Percentiles rank a stretch among this genome's conserved stretches.
These are phyloP conservation scores for Nephelium lappaceum DNA, from an alignment of 345 rosid species.

Conservation along the genomic window DNA sequence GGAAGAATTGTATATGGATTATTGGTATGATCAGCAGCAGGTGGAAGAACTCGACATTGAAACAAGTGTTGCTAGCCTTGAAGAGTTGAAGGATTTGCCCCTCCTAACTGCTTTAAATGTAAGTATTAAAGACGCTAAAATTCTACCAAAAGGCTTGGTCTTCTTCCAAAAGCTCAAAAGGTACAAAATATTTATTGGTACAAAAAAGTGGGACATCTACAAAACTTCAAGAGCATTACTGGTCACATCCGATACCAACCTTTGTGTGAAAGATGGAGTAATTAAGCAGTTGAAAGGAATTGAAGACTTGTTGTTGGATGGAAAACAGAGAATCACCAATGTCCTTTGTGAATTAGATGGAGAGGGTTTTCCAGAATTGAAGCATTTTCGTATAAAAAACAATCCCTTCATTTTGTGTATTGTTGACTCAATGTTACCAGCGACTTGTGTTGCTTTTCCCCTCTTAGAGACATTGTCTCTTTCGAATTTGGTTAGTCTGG, in stretches of 20 bases:
- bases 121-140: no score
- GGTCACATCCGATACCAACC: no score
- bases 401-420: neutral
- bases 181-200: no score
- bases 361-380: slow-evolving; percentile 15
- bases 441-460: neutral
- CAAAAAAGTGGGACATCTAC: no score
- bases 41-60: neutral
- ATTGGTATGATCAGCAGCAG: slow-evolving; percentile 3
- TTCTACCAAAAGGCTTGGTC: no score
- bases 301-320: slow-evolving; percentile 8
- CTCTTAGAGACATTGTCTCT: slow-evolving; percentile 17
- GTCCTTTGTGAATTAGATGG: neutral
- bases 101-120: no score
- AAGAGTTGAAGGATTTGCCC: no score
- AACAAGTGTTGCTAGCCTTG: neutral
- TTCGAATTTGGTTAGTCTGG: neutral
- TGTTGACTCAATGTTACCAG: neutral
- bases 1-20: slow-evolving; percentile 30
- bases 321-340: neutral
- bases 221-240: no score
- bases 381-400: neutral
- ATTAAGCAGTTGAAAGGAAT: neutral
- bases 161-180: no score
- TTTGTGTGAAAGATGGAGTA: neutral